These are phyloP conservation scores for Penicillium parvum DNA, from an alignment of 495 filamentous ascomycete species.

Conservation along the genomic window DNA sequence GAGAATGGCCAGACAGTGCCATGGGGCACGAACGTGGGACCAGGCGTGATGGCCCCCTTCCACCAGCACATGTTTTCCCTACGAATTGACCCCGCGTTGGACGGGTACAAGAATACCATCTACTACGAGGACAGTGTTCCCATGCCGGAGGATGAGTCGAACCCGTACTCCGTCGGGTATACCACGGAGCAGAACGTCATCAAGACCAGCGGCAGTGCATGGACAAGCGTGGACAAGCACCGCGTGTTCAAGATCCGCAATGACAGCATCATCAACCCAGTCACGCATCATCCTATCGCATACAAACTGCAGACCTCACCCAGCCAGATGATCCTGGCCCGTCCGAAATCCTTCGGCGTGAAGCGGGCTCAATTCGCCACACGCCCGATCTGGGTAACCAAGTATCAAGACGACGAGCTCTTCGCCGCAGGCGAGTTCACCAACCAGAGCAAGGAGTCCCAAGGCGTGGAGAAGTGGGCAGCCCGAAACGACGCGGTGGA, in stretches of 20 bases:
- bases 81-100: conserved; percentile 78
- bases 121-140: conserved; percentile 69
- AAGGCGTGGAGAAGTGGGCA: conserved; percentile 39
- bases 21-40: conserved; percentile 84
- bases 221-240: conserved; percentile 58
- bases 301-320: conserved; percentile 74
- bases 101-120: conserved; percentile 66
- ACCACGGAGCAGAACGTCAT: conserved; percentile 58
- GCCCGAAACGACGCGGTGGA: conserved; percentile 48
- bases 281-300: conserved; percentile 71
- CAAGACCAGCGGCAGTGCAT: conserved; percentile 56
- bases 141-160: conserved; percentile 64
- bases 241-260: conserved; percentile 84
- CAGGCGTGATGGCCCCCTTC: conserved; percentile 69
- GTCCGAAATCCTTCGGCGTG: conserved; percentile 63
- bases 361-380: conserved; percentile 80
- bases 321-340: conserved; percentile 75
- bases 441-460: conserved; percentile 69
- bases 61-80: conserved; percentile 94
- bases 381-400: conserved; percentile 77
- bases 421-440: conserved; percentile 83
- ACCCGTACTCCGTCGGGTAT: conserved; percentile 78
- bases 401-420: conserved; percentile 73
- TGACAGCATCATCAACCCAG: conserved; percentile 56
- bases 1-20: conserved; percentile 46